Evolutionary conservation across 345 rosid genomes (phyloP), one percentile per base, ranked within the genome.

Genomic region (Eutrema heterophyllum): DNA sequence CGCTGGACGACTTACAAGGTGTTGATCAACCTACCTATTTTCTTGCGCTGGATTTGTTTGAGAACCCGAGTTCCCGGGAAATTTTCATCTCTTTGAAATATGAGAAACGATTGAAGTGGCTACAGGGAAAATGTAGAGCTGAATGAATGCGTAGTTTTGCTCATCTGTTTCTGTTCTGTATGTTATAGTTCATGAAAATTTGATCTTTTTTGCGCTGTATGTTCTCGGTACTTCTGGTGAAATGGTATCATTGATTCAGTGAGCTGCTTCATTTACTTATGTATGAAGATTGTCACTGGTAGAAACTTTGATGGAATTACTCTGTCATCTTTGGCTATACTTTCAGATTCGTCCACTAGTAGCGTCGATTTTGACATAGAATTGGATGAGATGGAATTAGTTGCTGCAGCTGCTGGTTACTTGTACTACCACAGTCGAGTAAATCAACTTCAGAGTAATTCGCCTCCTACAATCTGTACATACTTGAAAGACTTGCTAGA

Each of bases 351-450:
- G 14, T 82, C 81, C 0, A 59, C 79, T 38, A 66, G 80, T 80
- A 75, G 81, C 90, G 84, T 77, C 12, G 89, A 84, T 79, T 57
- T 78, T 30, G 95, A 90, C 76, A 16, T 88, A 72, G 88, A 88
- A 84, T 67, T 90, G 83, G 93, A 88, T 49, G 85, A 90, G 89
- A 90, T 92, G 93, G 95, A 90, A 61, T 71, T 89, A 75, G 86
- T 89, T 67, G 94, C 96, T 0, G 89, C 92, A 9, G 87, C 97
- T 60, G 86, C 87, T 62, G 92, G 94, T 62, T 92, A 82, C 79
- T 81, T 81, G 64, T 85, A 81, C 51, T 87, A 82, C 76, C 75
- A 80, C 61, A 79, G 83, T 16, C 56, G 80, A 73, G 75, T 75
- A 14, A 83, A 83, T 79, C 86, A 71, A 62, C 82, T 85, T 65